These are phyloP conservation scores for Fennellomyces sp. DNA, from an alignment of 371 early-diverging fungal genomes.

Conservation along the genomic window DNA sequence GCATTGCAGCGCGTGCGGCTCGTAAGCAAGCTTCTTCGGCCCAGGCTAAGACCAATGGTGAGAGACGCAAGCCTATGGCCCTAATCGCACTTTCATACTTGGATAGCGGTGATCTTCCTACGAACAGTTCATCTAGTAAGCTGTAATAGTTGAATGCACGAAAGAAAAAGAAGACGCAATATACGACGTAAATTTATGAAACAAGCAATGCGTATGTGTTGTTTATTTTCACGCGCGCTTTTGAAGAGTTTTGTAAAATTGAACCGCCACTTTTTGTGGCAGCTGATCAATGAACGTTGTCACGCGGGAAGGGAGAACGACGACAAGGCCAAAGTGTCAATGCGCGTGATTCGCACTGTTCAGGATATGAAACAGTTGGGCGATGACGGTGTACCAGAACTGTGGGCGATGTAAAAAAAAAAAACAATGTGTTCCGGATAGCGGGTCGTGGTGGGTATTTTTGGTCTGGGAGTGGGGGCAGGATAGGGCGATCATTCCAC, in stretches of 20 bases:
- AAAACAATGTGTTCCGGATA: neutral
- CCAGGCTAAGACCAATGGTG: conserved; percentile 59
- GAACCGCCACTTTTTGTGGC: neutral
- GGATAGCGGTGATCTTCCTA: conserved; percentile 29
- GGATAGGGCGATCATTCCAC: neutral
- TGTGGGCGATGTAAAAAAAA: neutral
- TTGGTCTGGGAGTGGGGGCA: conserved; percentile 9
- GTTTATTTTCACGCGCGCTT: neutral
- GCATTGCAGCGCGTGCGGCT: conserved; percentile 84
- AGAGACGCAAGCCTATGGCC: conserved; percentile 32
- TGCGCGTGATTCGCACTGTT: conserved; percentile 4
- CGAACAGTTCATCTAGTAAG: neutral
- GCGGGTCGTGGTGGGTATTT: neutral
- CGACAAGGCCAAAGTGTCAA: neutral
- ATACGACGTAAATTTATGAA: neutral
- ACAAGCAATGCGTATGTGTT: neutral
- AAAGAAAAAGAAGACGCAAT: neutral
- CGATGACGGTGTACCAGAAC: neutral
- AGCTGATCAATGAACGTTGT: neutral
- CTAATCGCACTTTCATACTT: conserved; percentile 31
- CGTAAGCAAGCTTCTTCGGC: conserved; percentile 85
- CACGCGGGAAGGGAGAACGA: neutral
- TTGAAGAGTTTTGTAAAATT: too few relatives aligned
- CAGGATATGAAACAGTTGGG: neutral
- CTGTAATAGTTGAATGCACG: neutral